These are phyloP conservation scores for Peribolospora kevripleyi DNA, from an alignment of 768 basidiomycete genomes.

Conservation along the genomic window DNA sequence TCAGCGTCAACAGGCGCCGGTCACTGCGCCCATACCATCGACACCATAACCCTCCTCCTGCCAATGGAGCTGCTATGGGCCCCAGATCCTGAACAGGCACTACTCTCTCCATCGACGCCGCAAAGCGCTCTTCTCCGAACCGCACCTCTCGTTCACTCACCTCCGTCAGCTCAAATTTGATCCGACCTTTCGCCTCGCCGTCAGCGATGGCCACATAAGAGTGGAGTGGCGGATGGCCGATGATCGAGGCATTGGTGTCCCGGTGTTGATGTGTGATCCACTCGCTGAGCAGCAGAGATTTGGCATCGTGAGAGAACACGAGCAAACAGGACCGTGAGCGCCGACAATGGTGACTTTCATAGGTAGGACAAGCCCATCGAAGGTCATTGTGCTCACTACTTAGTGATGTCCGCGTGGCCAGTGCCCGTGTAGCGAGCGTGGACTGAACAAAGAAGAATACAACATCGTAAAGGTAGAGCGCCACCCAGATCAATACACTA, in stretches of 20 bases:
- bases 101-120: not conserved
- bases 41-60: too few species aligned
- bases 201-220: slow-evolving; percentile 84
- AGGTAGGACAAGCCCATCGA: not conserved
- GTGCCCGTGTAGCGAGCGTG: slow-evolving; percentile 93
- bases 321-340: not conserved
- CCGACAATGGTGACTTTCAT: not conserved
- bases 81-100: not conserved
- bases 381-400: slow-evolving; percentile 40
- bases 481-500: not conserved
- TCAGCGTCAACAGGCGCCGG: not conserved
- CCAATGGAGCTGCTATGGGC: not conserved
- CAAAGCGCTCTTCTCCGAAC: not conserved
- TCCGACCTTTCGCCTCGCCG: slow-evolving; percentile 67
- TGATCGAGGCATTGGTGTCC: slow-evolving; percentile 76
- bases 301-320: not conserved
- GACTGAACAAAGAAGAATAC: slow-evolving; percentile 28
- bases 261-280: slow-evolving; percentile 96
- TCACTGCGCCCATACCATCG: not conserved
- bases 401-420: slow-evolving; percentile 85
- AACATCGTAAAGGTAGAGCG: not conserved
- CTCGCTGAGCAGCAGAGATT: slow-evolving; percentile 32
- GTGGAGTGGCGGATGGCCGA: slow-evolving; percentile 63
- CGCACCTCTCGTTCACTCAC: slow-evolving; percentile 23
- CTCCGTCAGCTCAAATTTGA: slow-evolving; percentile 89